phyloP scores from a whole-genome alignment of 2,329 filamentous ascomycete species.

The Alternaria brassicicola region DNA sequence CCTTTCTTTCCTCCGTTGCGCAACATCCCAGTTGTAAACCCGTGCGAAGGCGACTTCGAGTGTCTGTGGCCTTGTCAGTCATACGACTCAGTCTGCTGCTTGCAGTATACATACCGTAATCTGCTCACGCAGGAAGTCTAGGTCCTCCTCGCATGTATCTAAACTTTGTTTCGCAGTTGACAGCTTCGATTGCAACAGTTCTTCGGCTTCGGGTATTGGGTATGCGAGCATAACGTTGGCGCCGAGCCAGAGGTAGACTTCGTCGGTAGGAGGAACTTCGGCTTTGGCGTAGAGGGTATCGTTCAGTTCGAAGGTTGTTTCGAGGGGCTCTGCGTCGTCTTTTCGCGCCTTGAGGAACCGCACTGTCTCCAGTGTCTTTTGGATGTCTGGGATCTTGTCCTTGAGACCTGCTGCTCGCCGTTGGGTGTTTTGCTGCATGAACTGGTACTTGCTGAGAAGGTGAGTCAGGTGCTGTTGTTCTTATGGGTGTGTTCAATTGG shows the following conservation, averaged over 20 bases:
- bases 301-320: constrained; percentile 95
- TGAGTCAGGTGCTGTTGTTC: constrained; percentile 15
- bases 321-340: constrained; percentile 72
- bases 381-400: constrained; percentile 96
- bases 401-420: constrained; percentile 79
- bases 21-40: constrained; percentile 99
- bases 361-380: constrained; percentile 93
- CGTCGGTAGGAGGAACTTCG: constrained; percentile 77
- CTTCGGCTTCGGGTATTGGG: constrained; percentile 84
- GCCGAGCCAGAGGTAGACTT: constrained; percentile 97
- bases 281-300: constrained; percentile 94
- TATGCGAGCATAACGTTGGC: constrained; percentile 99
- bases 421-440: constrained; percentile 96
- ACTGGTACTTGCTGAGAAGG: constrained; percentile 88
- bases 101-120: constrained; percentile 70
- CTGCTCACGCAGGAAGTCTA: constrained; percentile 94
- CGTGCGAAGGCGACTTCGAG: constrained; percentile 95
- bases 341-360: constrained; percentile 79
- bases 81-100: too few species aligned
- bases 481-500: background rate
- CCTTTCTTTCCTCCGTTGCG: constrained; percentile 92
- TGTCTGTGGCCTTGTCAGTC: constrained; percentile 63
- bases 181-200: constrained; percentile 77
- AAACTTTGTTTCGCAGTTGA: constrained; percentile 78
- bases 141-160: constrained; percentile 90